Evolutionary conservation across 2,329 filamentous ascomycete species (phyloP).

Genomic region (Botrytis fabae): DNA sequence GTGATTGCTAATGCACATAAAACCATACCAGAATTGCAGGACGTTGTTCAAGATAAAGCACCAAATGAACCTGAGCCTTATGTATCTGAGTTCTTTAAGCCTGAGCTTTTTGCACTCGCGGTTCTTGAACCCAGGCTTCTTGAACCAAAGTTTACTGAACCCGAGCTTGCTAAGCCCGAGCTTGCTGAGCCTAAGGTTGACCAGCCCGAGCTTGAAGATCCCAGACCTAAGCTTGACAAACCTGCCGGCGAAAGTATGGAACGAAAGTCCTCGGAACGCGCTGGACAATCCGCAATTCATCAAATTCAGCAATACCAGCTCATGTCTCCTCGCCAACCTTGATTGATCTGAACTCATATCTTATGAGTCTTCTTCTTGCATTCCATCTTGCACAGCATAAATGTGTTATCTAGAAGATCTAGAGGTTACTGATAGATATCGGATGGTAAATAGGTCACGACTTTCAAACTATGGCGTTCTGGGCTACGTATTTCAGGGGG

Average conservation of each 20-base stretch:
- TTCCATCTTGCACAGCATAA: neutral
- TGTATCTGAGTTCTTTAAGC: neutral
- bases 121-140: neutral
- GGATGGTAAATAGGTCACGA: neutral
- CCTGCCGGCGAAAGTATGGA: neutral
- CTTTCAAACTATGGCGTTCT: neutral
- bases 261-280: neutral
- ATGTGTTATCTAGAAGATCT: neutral
- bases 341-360: neutral
- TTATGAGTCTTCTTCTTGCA: neutral
- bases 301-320: conserved; percentile 10
- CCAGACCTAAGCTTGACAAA: neutral
- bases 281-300: neutral
- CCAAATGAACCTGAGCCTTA: neutral
- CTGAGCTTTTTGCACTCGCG: neutral
- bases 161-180: neutral
- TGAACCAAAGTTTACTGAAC: neutral
- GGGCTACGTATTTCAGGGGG: neutral
- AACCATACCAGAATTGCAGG: no score
- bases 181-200: neutral
- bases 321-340: conserved; percentile 3
- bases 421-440: neutral
- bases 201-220: neutral
- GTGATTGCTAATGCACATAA: neutral
- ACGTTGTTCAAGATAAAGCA: neutral